Base-by-base conservation (phyloP, 208 protist species). In the Trypanosoma cruzi region DNA sequence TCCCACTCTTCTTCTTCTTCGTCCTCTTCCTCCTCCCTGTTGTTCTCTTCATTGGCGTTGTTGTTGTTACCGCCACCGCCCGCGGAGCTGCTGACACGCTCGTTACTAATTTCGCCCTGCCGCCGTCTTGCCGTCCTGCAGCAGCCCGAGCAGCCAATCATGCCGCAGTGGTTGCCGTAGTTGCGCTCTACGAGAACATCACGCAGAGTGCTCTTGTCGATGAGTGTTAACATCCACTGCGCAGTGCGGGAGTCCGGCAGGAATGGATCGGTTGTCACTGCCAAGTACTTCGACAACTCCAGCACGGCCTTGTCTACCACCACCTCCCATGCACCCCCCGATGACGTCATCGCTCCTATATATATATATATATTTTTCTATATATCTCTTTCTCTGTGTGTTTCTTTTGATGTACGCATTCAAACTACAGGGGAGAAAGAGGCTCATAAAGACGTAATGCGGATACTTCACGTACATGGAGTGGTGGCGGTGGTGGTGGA, bases 101-200 rank as follows among this genome's bases (percentile, higher is more conserved):
- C 53, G 29, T 13, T 28, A n/a, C n/a, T n/a, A n/a, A n/a, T n/a
- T 40, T 8, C 49, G 11, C 22, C 26, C 50, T 40, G 8, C 22
- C 14, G 52, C 61, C 20, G 36, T 1, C 16, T 1, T 13, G 22
- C 50, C 20, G 4, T 65, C 0, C 1, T 20, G 34, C 60, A 34
- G 52, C 70, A 26, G 22, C 56, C 60, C 2, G 65, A 56, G 56
- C 89, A 95, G 65, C 89, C 89, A 18, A 89, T 52, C 67, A 80
- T 79, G 2, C 82, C 89, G 53, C 89, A 95, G 22, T 86, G 64
- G 13, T 66, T 57, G 55, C 78, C 78, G 49, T 75, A 75, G 61
- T 89, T 95, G 28, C 89, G 84, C 75, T 90, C 86, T 22, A 82
- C 73, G n/a, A 91, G 20, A 49, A 95, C 68, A 65, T 90, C 83